Conservation (phyloP, 1,284 basidiomycete genomes). For the Cutaneotrichosporon cyanovorans region DNA sequence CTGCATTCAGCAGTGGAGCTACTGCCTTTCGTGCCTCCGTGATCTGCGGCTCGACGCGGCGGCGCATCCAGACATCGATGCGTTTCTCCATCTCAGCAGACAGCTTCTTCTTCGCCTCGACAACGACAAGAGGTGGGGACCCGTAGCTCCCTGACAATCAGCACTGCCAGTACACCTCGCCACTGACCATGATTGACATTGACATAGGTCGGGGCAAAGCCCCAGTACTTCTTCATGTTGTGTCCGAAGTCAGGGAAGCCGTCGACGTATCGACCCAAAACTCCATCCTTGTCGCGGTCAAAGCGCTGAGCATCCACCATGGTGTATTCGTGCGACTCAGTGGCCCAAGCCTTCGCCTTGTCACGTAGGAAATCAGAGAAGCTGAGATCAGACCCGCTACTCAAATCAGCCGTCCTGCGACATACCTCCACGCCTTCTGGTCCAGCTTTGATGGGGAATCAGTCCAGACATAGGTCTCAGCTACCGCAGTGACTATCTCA, state of each 20-base stretch:
- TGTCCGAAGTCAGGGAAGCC: constrained; percentile 53
- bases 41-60: constrained; percentile 48
- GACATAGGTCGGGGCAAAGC: constrained; percentile 55
- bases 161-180: background rate
- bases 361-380: constrained; percentile 33
- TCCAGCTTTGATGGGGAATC: constrained; percentile 49
- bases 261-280: constrained; percentile 21
- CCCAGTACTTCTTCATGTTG: constrained; percentile 54
- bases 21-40: constrained; percentile 50
- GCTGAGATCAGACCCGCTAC: constrained; percentile 19
- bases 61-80: constrained; percentile 58
- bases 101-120: constrained; percentile 50
- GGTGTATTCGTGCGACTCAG: constrained; percentile 39
- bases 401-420: constrained; percentile 22
- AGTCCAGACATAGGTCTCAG: constrained; percentile 67
- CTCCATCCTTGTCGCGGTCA: constrained; percentile 15
- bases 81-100: constrained; percentile 53
- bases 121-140: constrained; percentile 57
- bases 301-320: constrained; percentile 72
- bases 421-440: constrained; percentile 65
- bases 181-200: constrained; percentile 59
- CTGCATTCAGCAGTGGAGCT: constrained; percentile 57
- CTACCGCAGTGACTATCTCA: constrained; percentile 25
- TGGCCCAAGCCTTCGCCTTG: constrained; percentile 32
- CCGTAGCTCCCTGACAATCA: constrained; percentile 59